These are phyloP conservation scores for Coelastrella sp. DNA, from an alignment of 139 green algal species.

Conservation along the genomic window DNA sequence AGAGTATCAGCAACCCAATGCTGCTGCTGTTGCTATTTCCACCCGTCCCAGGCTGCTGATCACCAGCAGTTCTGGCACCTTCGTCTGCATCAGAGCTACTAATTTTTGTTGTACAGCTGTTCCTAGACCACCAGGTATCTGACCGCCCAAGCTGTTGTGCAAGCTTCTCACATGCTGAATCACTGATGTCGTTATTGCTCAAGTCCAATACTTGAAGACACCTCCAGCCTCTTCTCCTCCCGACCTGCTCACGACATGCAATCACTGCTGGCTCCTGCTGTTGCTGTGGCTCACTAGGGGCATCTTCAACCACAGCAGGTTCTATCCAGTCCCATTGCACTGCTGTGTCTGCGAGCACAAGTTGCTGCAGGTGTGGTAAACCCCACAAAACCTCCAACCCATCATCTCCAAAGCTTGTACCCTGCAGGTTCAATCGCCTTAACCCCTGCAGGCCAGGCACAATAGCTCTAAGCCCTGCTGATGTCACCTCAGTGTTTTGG, in stretches of 20 bases:
- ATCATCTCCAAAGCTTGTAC: background rate
- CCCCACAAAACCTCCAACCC: background rate
- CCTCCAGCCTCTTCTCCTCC: background rate
- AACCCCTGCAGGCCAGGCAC: constrained; percentile 24
- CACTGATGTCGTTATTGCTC: background rate
- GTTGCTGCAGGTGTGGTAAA: background rate
- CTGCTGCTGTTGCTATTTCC: background rate
- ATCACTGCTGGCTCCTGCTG: background rate
- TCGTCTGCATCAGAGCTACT: background rate
- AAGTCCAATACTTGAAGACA: constrained; percentile 8
- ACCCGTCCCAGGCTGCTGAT: background rate
- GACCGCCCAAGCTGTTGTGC: background rate
- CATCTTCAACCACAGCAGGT: background rate
- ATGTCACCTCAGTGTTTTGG: constrained; percentile 5
- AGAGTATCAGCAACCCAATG: background rate
- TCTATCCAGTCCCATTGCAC: constrained; percentile 5
- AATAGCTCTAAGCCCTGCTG: constrained; percentile 5
- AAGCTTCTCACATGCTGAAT: constrained; percentile 4
- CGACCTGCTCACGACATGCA: background rate
- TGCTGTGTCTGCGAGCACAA: constrained; percentile 14
- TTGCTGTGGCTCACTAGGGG: background rate
- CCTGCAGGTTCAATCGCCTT: background rate
- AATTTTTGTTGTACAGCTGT: background rate
- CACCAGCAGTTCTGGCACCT: background rate
- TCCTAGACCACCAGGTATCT: background rate